Evolutionary conservation across 2,329 filamentous ascomycete species (phyloP).

Genomic region (Cordyceps cicadae): DNA sequence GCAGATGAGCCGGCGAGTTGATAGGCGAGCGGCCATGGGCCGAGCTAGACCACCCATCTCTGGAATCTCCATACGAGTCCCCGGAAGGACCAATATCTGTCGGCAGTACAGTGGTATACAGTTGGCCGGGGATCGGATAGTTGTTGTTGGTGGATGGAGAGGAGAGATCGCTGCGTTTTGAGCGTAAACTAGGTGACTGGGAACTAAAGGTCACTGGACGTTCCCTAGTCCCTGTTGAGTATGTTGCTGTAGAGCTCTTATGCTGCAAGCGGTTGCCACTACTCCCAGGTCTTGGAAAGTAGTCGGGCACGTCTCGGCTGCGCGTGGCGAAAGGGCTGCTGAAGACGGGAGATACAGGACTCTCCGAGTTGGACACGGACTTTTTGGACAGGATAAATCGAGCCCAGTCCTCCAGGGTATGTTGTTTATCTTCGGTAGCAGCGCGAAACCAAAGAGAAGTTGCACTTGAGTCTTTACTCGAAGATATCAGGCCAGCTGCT

Average conservation of each 20-base stretch:
- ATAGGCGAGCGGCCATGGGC: constrained; percentile 50
- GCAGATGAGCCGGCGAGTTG: constrained; percentile 46
- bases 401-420: constrained; percentile 52
- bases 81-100: constrained; percentile 49
- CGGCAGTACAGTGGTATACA: constrained; percentile 44
- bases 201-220: constrained; percentile 46
- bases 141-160: constrained; percentile 43
- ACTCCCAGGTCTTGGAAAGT: constrained; percentile 36
- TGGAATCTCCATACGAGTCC: constrained; percentile 46
- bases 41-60: constrained; percentile 49
- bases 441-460: constrained; percentile 50
- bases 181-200: constrained; percentile 52
- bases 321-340: constrained; percentile 42
- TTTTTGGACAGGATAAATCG: constrained; percentile 42
- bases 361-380: constrained; percentile 40
- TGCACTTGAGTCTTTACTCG: constrained; percentile 40
- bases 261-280: constrained; percentile 33
- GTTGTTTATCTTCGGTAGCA: constrained; percentile 41
- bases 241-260: constrained; percentile 40
- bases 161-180: constrained; percentile 54
- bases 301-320: constrained; percentile 33
- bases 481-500: constrained; percentile 46
- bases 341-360: constrained; percentile 46
- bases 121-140: constrained; percentile 33
- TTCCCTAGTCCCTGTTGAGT: constrained; percentile 39